phyloP scores from a whole-genome alignment of 2,329 filamentous ascomycete genomes.

The Pseudocercospora macadamiae region DNA sequence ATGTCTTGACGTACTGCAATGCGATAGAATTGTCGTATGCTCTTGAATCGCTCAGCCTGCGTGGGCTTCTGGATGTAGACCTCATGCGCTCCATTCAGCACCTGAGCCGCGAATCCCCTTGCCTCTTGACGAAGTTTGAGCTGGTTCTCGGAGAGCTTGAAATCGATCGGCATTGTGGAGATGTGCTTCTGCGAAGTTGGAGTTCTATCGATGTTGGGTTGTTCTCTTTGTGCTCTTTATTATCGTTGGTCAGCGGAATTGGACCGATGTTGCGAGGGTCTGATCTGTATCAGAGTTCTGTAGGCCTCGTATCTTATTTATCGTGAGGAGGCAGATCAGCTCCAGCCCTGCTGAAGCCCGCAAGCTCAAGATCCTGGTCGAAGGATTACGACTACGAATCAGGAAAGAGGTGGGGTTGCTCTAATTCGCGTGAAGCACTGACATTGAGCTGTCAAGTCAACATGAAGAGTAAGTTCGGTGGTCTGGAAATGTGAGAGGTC shows the following conservation, averaged over 20 bases:
- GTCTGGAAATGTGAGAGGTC: no score
- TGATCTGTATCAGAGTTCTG: background rate
- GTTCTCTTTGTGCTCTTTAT: background rate
- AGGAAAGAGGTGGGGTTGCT: constrained; percentile 11
- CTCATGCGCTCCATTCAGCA: constrained; percentile 31
- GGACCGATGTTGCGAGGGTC: background rate
- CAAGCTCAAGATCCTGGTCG: background rate
- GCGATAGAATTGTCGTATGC: constrained; percentile 52
- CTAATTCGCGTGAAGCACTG: no score
- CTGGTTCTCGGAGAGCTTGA: constrained; percentile 10
- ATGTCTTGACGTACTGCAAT: constrained; percentile 38
- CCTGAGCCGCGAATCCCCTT: constrained; percentile 31
- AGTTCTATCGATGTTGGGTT: background rate
- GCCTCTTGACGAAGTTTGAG: constrained; percentile 25
- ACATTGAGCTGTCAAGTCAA: no score
- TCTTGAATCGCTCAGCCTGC: constrained; percentile 49
- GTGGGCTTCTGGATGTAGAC: constrained; percentile 32
- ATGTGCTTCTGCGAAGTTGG: background rate
- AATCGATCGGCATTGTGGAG: constrained; percentile 13
- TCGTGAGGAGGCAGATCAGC: background rate
- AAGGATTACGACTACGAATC: constrained; percentile 11
- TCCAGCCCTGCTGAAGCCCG: constrained; percentile 3
- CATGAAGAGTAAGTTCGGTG: no score
- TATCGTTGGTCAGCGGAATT: background rate
- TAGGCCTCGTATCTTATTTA: background rate